Conservation (phyloP, 345 rosid genomes). For the Boechera divaricarpa region DNA sequence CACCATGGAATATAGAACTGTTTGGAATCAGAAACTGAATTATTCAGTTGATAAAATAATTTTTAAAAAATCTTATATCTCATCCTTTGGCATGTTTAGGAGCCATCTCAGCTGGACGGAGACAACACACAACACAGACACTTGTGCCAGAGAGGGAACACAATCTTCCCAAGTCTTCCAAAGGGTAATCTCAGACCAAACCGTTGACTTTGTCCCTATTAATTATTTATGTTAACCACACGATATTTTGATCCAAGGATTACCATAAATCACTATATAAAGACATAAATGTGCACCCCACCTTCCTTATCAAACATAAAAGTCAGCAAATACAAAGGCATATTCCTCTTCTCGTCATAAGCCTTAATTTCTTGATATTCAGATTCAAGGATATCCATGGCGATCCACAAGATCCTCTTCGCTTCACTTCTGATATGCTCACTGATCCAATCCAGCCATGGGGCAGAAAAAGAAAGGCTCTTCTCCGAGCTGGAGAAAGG, state of each 20-base stretch:
- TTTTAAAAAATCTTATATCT: slow-evolving; percentile 20
- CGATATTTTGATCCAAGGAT: slow-evolving; percentile 26
- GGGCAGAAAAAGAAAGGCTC: slow-evolving; percentile 37
- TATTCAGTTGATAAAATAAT: slow-evolving; percentile 22
- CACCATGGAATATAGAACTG: slow-evolving; percentile 25
- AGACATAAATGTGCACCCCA: slow-evolving; percentile 35
- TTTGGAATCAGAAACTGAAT: slow-evolving; percentile 37
- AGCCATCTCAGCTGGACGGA: slow-evolving; percentile 42
- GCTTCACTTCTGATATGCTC: slow-evolving; percentile 44
- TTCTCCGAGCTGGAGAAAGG: slow-evolving; percentile 51
- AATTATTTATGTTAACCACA: slow-evolving; percentile 28
- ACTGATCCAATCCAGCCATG: slow-evolving; percentile 33
- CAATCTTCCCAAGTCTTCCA: slow-evolving; percentile 46
- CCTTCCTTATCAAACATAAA: slow-evolving; percentile 41
- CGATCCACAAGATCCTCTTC: slow-evolving; percentile 39
- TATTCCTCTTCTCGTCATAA: slow-evolving; percentile 32
- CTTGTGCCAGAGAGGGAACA: slow-evolving; percentile 48
- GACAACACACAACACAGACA: slow-evolving; percentile 35
- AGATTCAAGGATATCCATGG: slow-evolving; percentile 45
- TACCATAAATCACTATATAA: slow-evolving; percentile 44
- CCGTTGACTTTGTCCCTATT: slow-evolving; percentile 42
- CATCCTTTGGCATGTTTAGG: slow-evolving; percentile 45
- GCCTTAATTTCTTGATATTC: slow-evolving; percentile 13
- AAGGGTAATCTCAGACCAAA: slow-evolving; percentile 46
- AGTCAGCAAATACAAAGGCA: slow-evolving; percentile 36